Conservation (phyloP, 23 red algal genomes). For the Chondrus crispus region DNA sequence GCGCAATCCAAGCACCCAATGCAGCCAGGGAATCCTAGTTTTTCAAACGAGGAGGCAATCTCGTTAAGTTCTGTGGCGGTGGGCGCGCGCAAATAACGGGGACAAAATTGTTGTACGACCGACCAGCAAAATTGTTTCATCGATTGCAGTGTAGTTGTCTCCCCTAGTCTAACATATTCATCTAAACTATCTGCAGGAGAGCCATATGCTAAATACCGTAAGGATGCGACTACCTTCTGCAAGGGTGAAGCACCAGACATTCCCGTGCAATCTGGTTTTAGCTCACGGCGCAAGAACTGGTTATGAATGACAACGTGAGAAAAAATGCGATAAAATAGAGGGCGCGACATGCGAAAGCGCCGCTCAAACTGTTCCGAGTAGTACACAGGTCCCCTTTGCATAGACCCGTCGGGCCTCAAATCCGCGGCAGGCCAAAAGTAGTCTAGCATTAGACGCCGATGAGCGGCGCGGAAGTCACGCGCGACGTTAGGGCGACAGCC, state of each 20-base stretch:
- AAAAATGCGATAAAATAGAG: neutral
- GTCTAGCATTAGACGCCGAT: conserved; percentile 11
- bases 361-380: neutral
- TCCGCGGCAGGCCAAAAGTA: conserved; percentile 14
- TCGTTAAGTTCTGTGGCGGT: neutral
- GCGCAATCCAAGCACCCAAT: conserved; percentile 43
- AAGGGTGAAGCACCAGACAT: neutral
- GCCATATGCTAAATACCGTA: neutral
- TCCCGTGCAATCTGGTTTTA: neutral
- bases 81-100: neutral
- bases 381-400: neutral
- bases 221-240: neutral
- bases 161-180: neutral
- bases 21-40: neutral
- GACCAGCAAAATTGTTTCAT: neutral
- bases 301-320: neutral
- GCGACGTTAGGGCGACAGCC: neutral
- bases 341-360: conserved; percentile 13
- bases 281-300: neutral
- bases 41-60: neutral
- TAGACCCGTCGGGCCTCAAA: conserved; percentile 2
- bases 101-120: neutral
- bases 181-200: neutral
- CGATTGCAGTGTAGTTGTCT: neutral
- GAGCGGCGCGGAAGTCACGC: conserved; percentile 5